These are phyloP conservation scores for Angomonas ambiguus DNA, from an alignment of 208 protist species.

Conservation along the genomic window DNA sequence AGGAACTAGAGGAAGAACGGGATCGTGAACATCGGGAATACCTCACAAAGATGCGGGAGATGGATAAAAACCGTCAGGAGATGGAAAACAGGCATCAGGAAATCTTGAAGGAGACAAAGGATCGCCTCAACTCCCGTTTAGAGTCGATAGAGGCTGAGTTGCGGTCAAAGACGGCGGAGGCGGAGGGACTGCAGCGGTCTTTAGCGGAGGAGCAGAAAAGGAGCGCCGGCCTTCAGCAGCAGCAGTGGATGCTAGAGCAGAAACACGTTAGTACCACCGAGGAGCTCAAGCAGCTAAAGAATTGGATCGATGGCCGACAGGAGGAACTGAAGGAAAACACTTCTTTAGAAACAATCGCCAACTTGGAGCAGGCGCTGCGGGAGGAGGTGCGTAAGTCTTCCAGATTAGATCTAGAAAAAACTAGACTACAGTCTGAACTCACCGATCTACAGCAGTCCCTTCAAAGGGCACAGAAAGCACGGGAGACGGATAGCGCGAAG, in stretches of 20 bases:
- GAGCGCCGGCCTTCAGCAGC: slow-evolving; percentile 23
- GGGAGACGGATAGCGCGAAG: slow-evolving; percentile 40
- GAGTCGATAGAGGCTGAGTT: slow-evolving; percentile 46
- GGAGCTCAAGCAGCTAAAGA: slow-evolving; percentile 20
- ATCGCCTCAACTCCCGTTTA: slow-evolving; percentile 42
- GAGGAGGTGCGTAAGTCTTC: slow-evolving; percentile 37
- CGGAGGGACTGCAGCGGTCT: slow-evolving; percentile 17
- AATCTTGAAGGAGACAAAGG: slow-evolving; percentile 24
- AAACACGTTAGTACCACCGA: slow-evolving; percentile 21
- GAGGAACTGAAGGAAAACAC: slow-evolving; percentile 28
- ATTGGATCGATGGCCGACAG: slow-evolving; percentile 12
- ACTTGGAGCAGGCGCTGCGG: slow-evolving; percentile 45
- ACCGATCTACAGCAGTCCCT: slow-evolving; percentile 50
- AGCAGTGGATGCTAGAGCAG: slow-evolving; percentile 30
- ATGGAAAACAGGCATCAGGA: slow-evolving; percentile 25
- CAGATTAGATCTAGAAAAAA: slow-evolving; percentile 54
- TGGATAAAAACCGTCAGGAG: slow-evolving; percentile 43
- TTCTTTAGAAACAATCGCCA: slow-evolving; percentile 29
- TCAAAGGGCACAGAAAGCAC: slow-evolving; percentile 33
- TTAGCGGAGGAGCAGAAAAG: slow-evolving; percentile 26
- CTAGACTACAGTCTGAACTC: slow-evolving; percentile 51
- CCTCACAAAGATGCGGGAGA: slow-evolving; percentile 29
- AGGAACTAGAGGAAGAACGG: slow-evolving; percentile 52
- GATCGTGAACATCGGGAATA: slow-evolving; percentile 62
- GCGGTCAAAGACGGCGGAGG: slow-evolving; percentile 20